These are phyloP conservation scores for Lentinus tigrinus DNA, from an alignment of 768 basidiomycete genomes.

Conservation along the genomic window DNA sequence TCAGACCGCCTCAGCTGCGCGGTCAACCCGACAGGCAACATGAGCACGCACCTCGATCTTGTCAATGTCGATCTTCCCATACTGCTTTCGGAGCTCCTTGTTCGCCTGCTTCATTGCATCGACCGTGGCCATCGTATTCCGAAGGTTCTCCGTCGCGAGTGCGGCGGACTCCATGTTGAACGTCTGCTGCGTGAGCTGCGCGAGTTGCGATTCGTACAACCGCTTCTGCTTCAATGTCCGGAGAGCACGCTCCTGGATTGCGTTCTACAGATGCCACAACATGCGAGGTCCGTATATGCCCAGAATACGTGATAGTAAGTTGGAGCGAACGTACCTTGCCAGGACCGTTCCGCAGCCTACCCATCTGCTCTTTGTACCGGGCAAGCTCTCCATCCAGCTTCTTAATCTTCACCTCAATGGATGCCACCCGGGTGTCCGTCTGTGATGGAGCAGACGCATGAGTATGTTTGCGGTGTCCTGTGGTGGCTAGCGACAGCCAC, in stretches of 20 bases:
- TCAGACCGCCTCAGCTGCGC: neutral
- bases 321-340: constrained; percentile 68
- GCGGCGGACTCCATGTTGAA: constrained; percentile 99
- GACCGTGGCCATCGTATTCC: constrained; percentile 98
- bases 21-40: neutral
- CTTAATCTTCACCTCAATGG: constrained; percentile 94
- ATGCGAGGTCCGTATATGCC: neutral
- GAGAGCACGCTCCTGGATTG: constrained; percentile 93
- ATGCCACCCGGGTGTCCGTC: constrained; percentile 85
- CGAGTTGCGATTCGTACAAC: constrained; percentile 92
- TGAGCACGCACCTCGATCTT: constrained; percentile 83
- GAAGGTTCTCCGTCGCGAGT: constrained; percentile 94
- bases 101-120: constrained; percentile 96
- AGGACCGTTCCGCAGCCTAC: constrained; percentile 87
- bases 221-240: constrained; percentile 92
- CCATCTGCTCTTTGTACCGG: constrained; percentile 95
- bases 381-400: constrained; percentile 93
- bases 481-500: constrained; percentile 24
- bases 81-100: constrained; percentile 95
- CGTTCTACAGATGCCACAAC: constrained; percentile 48
- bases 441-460: constrained; percentile 29
- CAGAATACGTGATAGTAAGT: neutral
- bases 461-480: neutral
- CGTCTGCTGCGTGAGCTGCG: constrained; percentile 89
- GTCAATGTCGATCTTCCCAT: constrained; percentile 95